phyloP scores from a whole-genome alignment of 768 basidiomycete species.

The Heimioporus sp. region DNA sequence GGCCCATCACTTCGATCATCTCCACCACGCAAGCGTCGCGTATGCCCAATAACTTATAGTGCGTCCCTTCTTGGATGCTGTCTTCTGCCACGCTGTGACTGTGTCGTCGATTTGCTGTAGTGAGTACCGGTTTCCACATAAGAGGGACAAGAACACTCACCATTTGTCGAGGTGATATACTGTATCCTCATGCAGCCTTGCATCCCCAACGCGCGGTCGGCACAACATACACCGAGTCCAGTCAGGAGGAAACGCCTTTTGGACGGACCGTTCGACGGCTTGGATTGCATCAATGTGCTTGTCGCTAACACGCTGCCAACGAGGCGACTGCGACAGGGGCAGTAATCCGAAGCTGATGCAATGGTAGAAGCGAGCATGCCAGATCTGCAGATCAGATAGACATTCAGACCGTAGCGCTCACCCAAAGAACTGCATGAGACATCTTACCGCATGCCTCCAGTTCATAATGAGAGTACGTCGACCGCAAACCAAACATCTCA shows the following conservation, averaged over 20 bases:
- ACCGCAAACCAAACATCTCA: background rate
- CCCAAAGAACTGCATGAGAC: background rate
- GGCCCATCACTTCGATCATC: background rate
- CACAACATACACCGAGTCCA: slow-evolving; percentile 9
- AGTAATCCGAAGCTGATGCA: background rate
- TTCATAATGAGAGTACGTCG: background rate
- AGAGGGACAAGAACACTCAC: background rate
- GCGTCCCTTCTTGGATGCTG: background rate
- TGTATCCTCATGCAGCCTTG: background rate
- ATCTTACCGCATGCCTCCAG: slow-evolving; percentile 13
- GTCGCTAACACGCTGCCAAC: slow-evolving; percentile 1
- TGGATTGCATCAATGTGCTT: background rate
- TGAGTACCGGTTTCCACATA: background rate
- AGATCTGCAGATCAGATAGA: background rate
- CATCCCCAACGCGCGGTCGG: slow-evolving; percentile 3
- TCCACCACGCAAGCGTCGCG: background rate
- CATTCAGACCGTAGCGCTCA: no score
- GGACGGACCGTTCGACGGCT: background rate
- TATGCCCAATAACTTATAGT: background rate
- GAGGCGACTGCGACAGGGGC: background rate
- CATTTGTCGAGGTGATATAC: background rate
- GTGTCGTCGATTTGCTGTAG: background rate
- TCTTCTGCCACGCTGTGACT: background rate
- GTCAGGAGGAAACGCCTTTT: background rate
- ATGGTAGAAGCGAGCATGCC: background rate